A percentile compares a stretch with the other conserved stretches of the same genome.
Evolutionary conservation across 768 basidiomycete species (phyloP).

Genomic region (Mrakia frigida): DNA sequence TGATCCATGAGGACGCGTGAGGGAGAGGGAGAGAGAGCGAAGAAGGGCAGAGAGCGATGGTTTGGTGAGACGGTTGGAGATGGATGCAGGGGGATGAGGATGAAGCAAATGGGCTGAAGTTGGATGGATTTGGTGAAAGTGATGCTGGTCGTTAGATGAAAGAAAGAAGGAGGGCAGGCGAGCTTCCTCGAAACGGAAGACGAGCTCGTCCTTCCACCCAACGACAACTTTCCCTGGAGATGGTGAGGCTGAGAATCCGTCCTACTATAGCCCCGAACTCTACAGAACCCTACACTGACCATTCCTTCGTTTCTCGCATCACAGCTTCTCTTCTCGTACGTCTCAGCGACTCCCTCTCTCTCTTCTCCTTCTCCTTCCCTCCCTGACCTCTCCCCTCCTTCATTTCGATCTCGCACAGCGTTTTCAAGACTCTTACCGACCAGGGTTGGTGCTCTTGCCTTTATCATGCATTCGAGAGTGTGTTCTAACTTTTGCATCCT

Average conservation of each 20-base stretch:
- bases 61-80: not conserved
- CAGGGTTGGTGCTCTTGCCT: slow-evolving; percentile 62
- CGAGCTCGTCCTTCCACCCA: too few relatives aligned
- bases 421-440: slow-evolving; percentile 98
- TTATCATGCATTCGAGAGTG: not conserved
- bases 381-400: not conserved
- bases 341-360: not conserved
- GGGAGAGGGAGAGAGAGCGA: not conserved
- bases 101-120: not conserved
- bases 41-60: not conserved
- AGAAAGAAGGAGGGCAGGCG: not conserved
- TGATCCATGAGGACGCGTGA: slow-evolving; percentile 15
- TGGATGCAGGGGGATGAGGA: not conserved
- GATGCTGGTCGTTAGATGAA: not conserved
- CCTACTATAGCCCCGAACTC: not conserved
- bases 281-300: not conserved
- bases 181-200: not conserved
- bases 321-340: not conserved
- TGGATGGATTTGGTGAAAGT: not conserved
- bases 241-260: not conserved
- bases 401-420: slow-evolving; percentile 60
- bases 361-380: not conserved
- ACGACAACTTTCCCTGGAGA: not conserved
- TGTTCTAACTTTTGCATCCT: not conserved
- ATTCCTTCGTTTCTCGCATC: not conserved